Evolutionary conservation across 495 filamentous ascomycete species (phyloP), one percentile per base, ranked within the genome.

Genomic region (Xylona heveae): DNA sequence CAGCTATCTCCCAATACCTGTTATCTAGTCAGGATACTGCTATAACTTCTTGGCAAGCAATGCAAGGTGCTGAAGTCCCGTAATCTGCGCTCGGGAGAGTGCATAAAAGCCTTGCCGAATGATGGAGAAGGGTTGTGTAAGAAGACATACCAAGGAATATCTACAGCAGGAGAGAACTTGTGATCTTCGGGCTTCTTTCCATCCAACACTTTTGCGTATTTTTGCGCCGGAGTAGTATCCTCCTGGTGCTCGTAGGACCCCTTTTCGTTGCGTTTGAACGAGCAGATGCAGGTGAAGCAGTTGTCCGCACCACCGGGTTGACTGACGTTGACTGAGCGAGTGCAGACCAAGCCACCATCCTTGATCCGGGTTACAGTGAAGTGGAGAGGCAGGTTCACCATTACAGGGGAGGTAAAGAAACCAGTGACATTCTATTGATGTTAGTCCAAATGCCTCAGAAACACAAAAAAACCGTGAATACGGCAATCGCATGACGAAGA

Each of bases 401-500:
- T 40, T 5, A 69, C 74, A 3, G 48, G 44, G 1, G 66, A 48
- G n/a, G 71, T 68, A 45, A 81, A 81, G 49, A 58, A 68, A 3
- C 74, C 74, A 17, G 71, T 64, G 34, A 77, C 66, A 31, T 70
- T 63, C 74, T 78, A 35, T 10, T 12, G 8, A 31, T 19, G 16
- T 20, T 19, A 38, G 20, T 4, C 19, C 16, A 1, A 4, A 13
- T 1, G 8, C 2, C n/a, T n/a, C n/a, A n/a, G n/a, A n/a, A n/a
- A n/a, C n/a, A n/a, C n/a, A n/a, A n/a, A n/a, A n/a, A n/a, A n/a
- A n/a, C n/a, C n/a, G n/a, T n/a, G n/a, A n/a, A n/a, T n/a, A n/a
- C n/a, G n/a, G n/a, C n/a, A n/a, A n/a, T n/a, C n/a, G n/a, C n/a
- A n/a, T n/a, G n/a, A n/a, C n/a, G n/a, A n/a, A n/a, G n/a, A n/a